Evolutionary conservation across 306 rosid species (phyloP).

Genomic region (Biancaea sappan): DNA sequence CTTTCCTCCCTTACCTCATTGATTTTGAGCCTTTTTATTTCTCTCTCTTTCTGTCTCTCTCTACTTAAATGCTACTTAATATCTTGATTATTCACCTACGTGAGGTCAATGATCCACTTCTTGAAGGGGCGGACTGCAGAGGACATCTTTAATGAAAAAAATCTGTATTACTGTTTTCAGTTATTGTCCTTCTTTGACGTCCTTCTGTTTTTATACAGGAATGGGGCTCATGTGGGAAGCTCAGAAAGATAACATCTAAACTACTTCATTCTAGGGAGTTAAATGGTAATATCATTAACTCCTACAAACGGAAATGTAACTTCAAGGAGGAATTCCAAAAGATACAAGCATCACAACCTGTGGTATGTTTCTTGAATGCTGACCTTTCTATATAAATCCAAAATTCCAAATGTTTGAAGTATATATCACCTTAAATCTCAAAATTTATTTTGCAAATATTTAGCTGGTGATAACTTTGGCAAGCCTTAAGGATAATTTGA

Average conservation of each 20-base stretch:
- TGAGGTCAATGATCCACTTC: background rate
- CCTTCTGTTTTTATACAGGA: slow-evolving; percentile 37
- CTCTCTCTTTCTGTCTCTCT: background rate
- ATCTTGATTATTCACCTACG: background rate
- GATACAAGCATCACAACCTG: slow-evolving; percentile 65
- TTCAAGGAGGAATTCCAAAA: slow-evolving; percentile 70
- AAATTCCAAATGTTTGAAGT: background rate
- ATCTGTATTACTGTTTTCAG: background rate
- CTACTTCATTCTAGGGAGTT: slow-evolving; percentile 83
- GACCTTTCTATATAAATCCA: background rate
- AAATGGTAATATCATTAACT: slow-evolving; percentile 58
- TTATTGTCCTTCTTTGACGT: background rate
- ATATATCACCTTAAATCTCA: background rate
- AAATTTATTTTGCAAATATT: background rate
- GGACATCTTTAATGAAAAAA: too few species aligned
- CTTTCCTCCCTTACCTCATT: background rate
- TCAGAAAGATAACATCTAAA: slow-evolving; percentile 46
- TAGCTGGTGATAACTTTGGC: background rate
- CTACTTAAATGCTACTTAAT: background rate
- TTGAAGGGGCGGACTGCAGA: too few species aligned
- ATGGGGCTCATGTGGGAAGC: slow-evolving; percentile 32
- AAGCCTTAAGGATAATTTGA: background rate
- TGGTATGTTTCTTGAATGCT: slow-evolving; percentile 46
- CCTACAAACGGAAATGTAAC: slow-evolving; percentile 50
- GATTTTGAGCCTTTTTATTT: background rate